Conservation (phyloP, 1,284 basidiomycete species). For the Cutaneotrichosporon sp. region DNA sequence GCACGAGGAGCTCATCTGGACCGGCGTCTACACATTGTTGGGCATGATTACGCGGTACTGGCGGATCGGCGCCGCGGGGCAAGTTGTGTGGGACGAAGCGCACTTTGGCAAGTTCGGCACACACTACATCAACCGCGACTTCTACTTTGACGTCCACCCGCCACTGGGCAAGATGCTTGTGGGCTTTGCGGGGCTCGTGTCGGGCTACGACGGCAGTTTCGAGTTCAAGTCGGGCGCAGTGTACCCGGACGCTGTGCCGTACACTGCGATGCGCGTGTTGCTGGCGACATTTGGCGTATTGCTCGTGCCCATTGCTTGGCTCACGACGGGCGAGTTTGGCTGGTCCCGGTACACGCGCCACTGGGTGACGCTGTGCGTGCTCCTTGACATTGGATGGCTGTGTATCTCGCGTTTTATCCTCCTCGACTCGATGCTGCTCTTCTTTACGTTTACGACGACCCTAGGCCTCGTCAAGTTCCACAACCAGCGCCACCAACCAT, state of each 20-base stretch:
- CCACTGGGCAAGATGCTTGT: conserved; percentile 99
- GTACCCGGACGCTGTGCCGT: conserved; percentile 83
- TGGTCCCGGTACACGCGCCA: conserved; percentile 88
- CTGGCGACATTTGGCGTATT: conserved; percentile 89
- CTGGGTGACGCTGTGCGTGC: conserved; percentile 87
- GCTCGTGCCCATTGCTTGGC: conserved; percentile 95
- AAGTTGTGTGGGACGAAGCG: conserved; percentile 98
- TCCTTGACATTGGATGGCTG: conserved; percentile 90
- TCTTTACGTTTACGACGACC: conserved; percentile 95
- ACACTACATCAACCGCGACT: conserved; percentile 66
- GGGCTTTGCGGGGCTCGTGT: conserved; percentile 80
- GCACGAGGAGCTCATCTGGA: conserved; percentile 74
- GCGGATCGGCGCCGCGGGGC: conserved; percentile 78
- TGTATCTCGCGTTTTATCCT: conserved; percentile 96
- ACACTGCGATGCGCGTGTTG: conserved; percentile 90
- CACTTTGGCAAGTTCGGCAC: conserved; percentile 97
- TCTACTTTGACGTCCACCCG: conserved; percentile 71
- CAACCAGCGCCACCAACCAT: conserved; percentile 87
- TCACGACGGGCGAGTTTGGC: conserved; percentile 88
- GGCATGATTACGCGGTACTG: conserved; percentile 92
- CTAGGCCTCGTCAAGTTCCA: conserved; percentile 95
- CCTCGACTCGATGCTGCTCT: conserved; percentile 93
- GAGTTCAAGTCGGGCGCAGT: conserved; percentile 89
- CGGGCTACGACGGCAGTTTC: conserved; percentile 86
- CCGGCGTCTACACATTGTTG: conserved; percentile 83